phyloP scores from a whole-genome alignment of 345 rosid genomes.

The Eucalyptus coolabah region DNA sequence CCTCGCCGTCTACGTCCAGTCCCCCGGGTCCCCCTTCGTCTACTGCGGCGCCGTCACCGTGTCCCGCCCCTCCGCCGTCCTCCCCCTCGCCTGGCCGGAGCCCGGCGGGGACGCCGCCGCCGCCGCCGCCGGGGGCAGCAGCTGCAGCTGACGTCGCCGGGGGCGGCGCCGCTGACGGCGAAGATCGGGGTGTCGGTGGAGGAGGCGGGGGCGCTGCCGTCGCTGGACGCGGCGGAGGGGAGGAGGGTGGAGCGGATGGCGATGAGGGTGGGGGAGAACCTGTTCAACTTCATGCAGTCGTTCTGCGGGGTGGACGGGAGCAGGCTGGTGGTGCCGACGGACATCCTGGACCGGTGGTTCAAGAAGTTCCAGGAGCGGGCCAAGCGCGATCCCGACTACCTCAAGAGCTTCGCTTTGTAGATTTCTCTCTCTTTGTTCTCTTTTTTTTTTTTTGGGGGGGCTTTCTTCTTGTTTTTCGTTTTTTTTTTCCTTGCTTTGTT shows the following conservation, averaged over 20 bases:
- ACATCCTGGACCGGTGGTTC: slow-evolving; percentile 93
- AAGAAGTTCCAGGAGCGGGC: slow-evolving; percentile 91
- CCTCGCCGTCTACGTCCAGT: slow-evolving; percentile 82
- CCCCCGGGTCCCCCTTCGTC: slow-evolving; percentile 78
- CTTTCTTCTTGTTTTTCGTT: not conserved
- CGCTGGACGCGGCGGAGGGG: slow-evolving; percentile 68
- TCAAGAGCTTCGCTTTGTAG: slow-evolving; percentile 65
- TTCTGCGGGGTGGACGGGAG: slow-evolving; percentile 88
- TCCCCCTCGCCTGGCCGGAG: slow-evolving; percentile 86
- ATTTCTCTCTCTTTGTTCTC: too few species aligned
- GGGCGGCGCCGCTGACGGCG: slow-evolving; percentile 45
- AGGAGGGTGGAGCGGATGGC: slow-evolving; percentile 73
- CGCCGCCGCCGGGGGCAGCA: slow-evolving; percentile 58
- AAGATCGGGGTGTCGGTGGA: slow-evolving; percentile 88
- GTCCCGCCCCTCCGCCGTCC: slow-evolving; percentile 74
- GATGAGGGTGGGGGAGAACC: slow-evolving; percentile 91
- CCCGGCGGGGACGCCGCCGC: slow-evolving; percentile 30
- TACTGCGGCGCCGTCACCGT: slow-evolving; percentile 82
- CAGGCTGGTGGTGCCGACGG: slow-evolving; percentile 86
- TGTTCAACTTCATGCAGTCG: slow-evolving; percentile 95
- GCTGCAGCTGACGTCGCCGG: slow-evolving; percentile 58
- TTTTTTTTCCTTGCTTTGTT: not conserved
- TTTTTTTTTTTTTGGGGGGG: too few species aligned
- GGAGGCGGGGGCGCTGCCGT: slow-evolving; percentile 51
- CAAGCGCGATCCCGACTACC: slow-evolving; percentile 77